A percentile compares a stretch with the other conserved stretches of the same genome.
Conservation (phyloP, 257 asterid species). For the Plantago major region DNA sequence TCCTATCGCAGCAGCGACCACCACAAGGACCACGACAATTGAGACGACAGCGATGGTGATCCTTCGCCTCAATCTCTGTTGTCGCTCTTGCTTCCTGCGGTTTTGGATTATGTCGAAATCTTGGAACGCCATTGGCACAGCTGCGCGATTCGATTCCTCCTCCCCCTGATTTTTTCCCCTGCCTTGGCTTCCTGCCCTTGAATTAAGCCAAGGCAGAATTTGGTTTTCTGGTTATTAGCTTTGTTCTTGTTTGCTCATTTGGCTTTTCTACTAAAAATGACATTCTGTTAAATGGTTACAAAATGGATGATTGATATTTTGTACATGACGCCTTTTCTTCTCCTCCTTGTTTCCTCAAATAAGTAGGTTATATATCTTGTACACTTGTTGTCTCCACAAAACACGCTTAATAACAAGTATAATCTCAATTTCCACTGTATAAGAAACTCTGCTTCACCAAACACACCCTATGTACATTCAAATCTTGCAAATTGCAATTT, state of each 20-base stretch:
- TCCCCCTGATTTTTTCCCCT: slow-evolving; percentile 22
- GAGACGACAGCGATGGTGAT: slow-evolving; percentile 41
- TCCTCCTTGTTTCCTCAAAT: background rate
- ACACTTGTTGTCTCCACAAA: slow-evolving; percentile 1
- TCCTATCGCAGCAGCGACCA: slow-evolving; percentile 45
- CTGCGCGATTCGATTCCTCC: background rate
- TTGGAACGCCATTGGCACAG: slow-evolving; percentile 68
- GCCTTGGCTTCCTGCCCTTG: slow-evolving; percentile 36
- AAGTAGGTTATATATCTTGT: background rate
- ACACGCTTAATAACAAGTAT: slow-evolving; percentile 2
- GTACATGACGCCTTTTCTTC: background rate
- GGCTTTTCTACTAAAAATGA: slow-evolving; percentile 10
- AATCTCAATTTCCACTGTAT: too few species aligned
- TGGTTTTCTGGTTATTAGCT: background rate
- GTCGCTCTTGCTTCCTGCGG: slow-evolving; percentile 52
- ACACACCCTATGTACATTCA: too few species aligned
- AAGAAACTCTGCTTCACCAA: too few species aligned
- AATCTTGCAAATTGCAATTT: too few species aligned
- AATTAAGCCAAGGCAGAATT: slow-evolving; percentile 73
- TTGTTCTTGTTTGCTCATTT: background rate
- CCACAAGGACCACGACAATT: slow-evolving; percentile 31
- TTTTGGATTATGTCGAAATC: slow-evolving; percentile 81
- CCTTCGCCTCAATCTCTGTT: slow-evolving; percentile 32
- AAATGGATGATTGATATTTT: slow-evolving; percentile 16
- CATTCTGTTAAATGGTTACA: slow-evolving; percentile 4